Evolutionary conservation across 108 stramenopile species (phyloP).

Genomic region (Ochromonas danica): DNA sequence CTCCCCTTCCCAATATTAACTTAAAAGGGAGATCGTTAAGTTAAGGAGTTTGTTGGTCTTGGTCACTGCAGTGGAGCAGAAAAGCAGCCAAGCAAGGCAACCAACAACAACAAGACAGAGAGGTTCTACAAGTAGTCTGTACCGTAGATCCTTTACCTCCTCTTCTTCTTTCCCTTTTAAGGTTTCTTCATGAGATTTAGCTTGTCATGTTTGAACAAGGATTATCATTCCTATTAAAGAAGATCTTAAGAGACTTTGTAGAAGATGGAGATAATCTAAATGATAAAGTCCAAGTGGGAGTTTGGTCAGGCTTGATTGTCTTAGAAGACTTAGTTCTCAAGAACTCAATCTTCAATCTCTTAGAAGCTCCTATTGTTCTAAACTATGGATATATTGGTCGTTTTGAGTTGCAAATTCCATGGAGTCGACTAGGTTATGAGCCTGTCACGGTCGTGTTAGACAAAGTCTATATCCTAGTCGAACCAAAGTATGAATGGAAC

Average conservation of each 20-base stretch:
- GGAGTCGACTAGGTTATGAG: conserved; percentile 40
- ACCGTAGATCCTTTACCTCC: too few relatives aligned
- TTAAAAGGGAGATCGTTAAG: too few relatives aligned
- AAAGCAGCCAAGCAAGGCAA: too few relatives aligned
- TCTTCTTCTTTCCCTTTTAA: too few relatives aligned
- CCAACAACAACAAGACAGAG: too few relatives aligned
- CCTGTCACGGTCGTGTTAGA: conserved; percentile 40
- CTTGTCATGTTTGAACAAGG: conserved; percentile 25
- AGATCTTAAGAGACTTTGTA: not conserved
- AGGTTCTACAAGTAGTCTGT: too few relatives aligned
- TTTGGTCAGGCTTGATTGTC: conserved; percentile 41
- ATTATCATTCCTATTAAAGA: not conserved
- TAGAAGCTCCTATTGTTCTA: conserved; percentile 42
- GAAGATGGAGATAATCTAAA: conserved; percentile 4
- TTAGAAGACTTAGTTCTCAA: conserved; percentile 46
- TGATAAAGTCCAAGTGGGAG: conserved; percentile 5
- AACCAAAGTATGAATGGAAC: conserved; percentile 53
- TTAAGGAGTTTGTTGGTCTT: too few relatives aligned
- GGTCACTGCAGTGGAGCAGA: too few relatives aligned
- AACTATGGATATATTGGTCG: conserved; percentile 44
- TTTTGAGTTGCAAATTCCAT: conserved; percentile 44
- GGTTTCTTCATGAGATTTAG: too few relatives aligned
- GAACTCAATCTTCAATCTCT: conserved; percentile 35
- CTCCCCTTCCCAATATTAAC: too few relatives aligned
- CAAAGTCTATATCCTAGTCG: conserved; percentile 43